Evolutionary conservation across 179 eudicot genomes (phyloP).

Genomic region (Carnegiea gigantea): DNA sequence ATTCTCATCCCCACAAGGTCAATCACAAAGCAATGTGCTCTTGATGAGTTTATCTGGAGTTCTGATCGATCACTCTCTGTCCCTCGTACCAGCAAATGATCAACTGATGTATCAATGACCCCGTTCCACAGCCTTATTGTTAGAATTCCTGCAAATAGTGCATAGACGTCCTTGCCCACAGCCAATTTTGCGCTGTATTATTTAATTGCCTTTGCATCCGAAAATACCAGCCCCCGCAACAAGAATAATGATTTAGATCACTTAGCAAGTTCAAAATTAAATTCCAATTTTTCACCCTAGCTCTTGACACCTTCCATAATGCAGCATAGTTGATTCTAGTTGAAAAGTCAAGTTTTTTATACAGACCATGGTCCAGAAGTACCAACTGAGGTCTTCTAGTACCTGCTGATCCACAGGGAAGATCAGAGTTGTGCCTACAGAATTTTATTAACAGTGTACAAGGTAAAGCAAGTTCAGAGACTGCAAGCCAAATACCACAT

Average conservation of each 20-base stretch:
- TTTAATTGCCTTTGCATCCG: conserved; percentile 84
- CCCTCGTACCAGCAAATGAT: conserved; percentile 86
- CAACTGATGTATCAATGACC: conserved; percentile 84
- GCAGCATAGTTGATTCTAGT: conserved; percentile 88
- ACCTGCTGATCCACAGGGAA: no score
- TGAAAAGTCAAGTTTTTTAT: no score
- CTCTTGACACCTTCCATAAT: conserved; percentile 76
- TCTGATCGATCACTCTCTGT: conserved; percentile 69
- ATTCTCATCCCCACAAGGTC: no score
- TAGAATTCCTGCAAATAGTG: conserved; percentile 84
- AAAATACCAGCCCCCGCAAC: conserved; percentile 75
- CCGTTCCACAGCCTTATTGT: conserved; percentile 96
- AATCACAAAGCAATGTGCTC: background rate
- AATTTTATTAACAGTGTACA: no score
- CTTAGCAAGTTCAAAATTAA: background rate
- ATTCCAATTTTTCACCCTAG: background rate
- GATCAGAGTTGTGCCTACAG: no score
- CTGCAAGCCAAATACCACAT: background rate
- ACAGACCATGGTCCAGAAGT: no score
- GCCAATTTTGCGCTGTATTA: conserved; percentile 78
- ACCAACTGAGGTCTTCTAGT: no score
- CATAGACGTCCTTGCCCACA: conserved; percentile 95
- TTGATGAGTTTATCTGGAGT: conserved; percentile 60
- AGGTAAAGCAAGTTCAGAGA: background rate
- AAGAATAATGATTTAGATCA: conserved; percentile 13